Evolutionary conservation across 2,329 filamentous ascomycete species (phyloP), one percentile per base, ranked within the genome.

Genomic region (Monilinia polystroma): DNA sequence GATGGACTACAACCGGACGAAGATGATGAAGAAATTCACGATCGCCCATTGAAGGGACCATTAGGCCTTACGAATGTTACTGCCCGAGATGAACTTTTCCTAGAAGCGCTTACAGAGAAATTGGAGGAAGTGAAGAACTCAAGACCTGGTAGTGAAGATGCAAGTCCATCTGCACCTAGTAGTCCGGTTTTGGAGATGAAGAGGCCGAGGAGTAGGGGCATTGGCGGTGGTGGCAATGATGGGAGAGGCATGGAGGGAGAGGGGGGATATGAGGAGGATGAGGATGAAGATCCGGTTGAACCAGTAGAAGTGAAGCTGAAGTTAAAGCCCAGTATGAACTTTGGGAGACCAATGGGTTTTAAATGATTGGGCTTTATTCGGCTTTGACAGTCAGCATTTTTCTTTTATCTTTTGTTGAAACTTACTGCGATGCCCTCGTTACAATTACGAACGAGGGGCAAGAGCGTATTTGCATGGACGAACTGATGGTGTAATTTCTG

Each of bases 321-420:
- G 55, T n/a, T 74, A 43, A 74, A 73, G 59, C 65, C 70, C 6
- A 73, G 67, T 60, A 54, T 68, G 47, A 74, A 74, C 66, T 74
- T 74, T 68, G 73, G 73, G 18, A 69, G 52, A 54, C 73, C 73
- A 18, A 66, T 74, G 53, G 73, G 73, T 3, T 53, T 54, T 26
- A 51, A 38, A 66, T 60, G 58, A 60, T 60, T 51, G 32, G 49
- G 53, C 16, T 26, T 38, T 38, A 45, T 12, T 51, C n/a, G 4
- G 14, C n/a, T 51, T 12, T 18, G 23, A n/a, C 58, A 38, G 12
- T 26, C 20, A 18, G 47, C 14, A 3, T 5, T 60, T 49, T 60
- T 58, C 23, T 26, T 26, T 38, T 38, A n/a, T 38, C 45, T 23
- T 60, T 51, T 23, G 7, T 23, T 51, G 20, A 23, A 23, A n/a